These are phyloP conservation scores for Fraxinus floribunda DNA, from an alignment of 305 asterid genomes.

Conservation along the genomic window DNA sequence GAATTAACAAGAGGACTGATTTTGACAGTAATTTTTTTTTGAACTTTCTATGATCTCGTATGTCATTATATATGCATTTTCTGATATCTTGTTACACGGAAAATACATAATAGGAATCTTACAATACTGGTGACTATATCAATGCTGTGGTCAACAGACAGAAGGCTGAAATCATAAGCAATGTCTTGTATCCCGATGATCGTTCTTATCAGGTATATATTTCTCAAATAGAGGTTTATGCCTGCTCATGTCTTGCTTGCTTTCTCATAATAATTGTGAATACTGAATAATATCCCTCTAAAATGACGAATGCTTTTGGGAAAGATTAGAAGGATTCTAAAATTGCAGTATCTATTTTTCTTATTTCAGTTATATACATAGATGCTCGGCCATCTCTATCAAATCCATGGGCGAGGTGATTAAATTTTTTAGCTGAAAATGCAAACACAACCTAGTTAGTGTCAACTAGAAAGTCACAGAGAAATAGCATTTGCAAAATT, in stretches of 20 bases:
- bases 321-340: neutral
- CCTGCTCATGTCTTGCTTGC: neutral
- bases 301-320: neutral
- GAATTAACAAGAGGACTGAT: neutral
- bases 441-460: neutral
- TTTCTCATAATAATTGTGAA: slow-evolving; percentile 1
- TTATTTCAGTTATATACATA: neutral
- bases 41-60: neutral
- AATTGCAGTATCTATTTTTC: neutral
- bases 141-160: slow-evolving; percentile 39
- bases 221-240: neutral
- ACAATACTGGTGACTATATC: slow-evolving; percentile 43
- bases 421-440: neutral
- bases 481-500: neutral
- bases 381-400: slow-evolving; percentile 1
- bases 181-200: slow-evolving; percentile 43
- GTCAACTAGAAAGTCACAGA: neutral
- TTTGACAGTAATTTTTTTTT: neutral
- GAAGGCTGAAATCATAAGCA: slow-evolving; percentile 46
- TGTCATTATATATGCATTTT: neutral
- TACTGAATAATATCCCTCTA: neutral
- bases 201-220: slow-evolving; percentile 43
- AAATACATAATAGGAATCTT: slow-evolving; percentile 34
- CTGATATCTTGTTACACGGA: neutral
- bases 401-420: neutral